Conservation (phyloP, 305 asterid genomes). For the Fraxinus baroniana region DNA sequence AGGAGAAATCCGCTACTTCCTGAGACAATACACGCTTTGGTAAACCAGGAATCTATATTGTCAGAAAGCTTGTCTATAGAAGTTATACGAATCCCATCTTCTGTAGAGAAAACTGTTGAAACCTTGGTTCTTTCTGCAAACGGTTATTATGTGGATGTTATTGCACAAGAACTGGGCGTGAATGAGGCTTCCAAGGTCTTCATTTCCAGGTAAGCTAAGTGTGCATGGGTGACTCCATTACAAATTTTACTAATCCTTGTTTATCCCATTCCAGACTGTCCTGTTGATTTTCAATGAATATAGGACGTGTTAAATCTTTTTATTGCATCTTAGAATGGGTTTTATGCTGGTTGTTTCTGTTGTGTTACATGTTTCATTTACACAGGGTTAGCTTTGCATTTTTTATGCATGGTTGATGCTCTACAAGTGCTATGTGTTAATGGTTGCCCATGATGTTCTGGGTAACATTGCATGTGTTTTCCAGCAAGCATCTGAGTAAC, state of each 20-base stretch:
- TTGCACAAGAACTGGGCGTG: slow-evolving; percentile 59
- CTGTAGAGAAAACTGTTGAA: slow-evolving; percentile 48
- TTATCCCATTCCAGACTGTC: background rate
- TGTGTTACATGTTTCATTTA: background rate
- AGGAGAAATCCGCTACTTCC: slow-evolving; percentile 50
- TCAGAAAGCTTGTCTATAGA: slow-evolving; percentile 45
- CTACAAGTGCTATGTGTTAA: background rate
- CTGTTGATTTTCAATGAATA: background rate
- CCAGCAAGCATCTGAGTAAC: background rate
- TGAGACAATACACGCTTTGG: slow-evolving; percentile 43
- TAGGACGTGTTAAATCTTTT: background rate
- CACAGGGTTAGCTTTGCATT: background rate
- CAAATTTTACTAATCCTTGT: slow-evolving; percentile 4
- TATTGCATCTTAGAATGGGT: background rate
- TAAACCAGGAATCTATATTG: slow-evolving; percentile 38
- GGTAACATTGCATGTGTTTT: background rate
- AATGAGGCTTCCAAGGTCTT: slow-evolving; percentile 68
- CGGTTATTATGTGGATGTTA: slow-evolving; percentile 79
- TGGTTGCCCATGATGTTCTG: slow-evolving; percentile 1
- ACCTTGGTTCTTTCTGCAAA: slow-evolving; percentile 44
- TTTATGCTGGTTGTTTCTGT: slow-evolving; percentile 3
- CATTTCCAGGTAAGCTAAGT: slow-evolving; percentile 65
- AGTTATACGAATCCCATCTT: slow-evolving; percentile 62
- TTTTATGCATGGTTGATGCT: background rate
- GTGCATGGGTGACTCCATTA: background rate